Evolutionary conservation across 2,329 filamentous ascomycete species (phyloP), one percentile per base, ranked within the genome.

Genomic region (Pyrenophora seminiperda): DNA sequence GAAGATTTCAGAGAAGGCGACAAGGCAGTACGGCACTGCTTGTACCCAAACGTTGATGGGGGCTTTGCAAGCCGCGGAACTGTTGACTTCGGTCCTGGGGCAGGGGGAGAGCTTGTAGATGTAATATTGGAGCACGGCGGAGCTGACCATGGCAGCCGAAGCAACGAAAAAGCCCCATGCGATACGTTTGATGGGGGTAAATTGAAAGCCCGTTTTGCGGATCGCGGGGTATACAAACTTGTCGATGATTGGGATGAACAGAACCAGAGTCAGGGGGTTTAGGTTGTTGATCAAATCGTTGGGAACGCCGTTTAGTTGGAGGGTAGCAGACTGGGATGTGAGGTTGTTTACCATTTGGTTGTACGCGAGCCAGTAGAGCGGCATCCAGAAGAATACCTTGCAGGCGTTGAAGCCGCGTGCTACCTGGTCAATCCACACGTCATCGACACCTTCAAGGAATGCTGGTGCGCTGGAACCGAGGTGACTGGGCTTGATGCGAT

Each of bases 401-500:
- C 70, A 72, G 17, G 71, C 71, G 48, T 70, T 68, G 7, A 73
- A 57, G 56, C 71, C 71, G 61, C 71, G 69, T 31, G 70, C 70
- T 22, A 74, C 71, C 46, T 74, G 69, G 54, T 91, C 88, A 27
- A 93, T 89, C 88, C 89, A 93, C 43, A 83, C 83, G 60, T 93
- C 90, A 55, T 93, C 89, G 61, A 91, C 91, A 27, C 24, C 24
- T 0, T 85, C 88, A 86, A 92, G 91, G 88, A 88, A 92, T 0
- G 47, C 32, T 0, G 88, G 88, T 46, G 85, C 84, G 56, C 78
- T 68, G 1, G 70, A 71, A 30, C 79, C 75, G 7, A 90, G 77
- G 29, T 78, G 76, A 67, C 84, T 88, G 3, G 88, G 88, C 75
- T 89, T 89, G 52, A 84, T 83, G 3, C 77, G 67, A 19, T 90